phyloP scores from a whole-genome alignment of 2,329 filamentous ascomycete species.

The Alternaria arborescens region DNA sequence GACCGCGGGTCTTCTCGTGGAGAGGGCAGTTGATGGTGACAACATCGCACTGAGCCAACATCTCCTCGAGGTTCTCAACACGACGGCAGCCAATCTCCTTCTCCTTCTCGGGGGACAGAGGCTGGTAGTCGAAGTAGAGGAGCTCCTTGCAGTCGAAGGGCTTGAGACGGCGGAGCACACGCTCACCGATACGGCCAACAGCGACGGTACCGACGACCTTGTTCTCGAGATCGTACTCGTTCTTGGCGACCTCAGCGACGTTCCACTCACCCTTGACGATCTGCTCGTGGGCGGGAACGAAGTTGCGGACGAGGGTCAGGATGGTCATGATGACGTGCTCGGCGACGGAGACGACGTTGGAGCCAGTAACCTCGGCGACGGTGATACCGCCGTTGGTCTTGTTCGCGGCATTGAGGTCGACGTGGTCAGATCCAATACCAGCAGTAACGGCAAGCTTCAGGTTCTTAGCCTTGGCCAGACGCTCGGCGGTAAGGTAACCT shows the following conservation, averaged over 20 bases:
- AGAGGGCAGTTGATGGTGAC: slow-evolving; percentile 99
- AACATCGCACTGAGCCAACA: slow-evolving; percentile 92
- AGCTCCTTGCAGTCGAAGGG: slow-evolving; percentile 99
- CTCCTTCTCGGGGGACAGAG: slow-evolving; percentile 83
- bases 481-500: slow-evolving; percentile 95
- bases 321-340: slow-evolving; percentile 99
- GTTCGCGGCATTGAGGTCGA: slow-evolving; percentile 97
- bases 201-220: slow-evolving; percentile 98
- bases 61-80: slow-evolving; percentile 88
- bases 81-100: slow-evolving; percentile 94
- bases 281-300: slow-evolving; percentile 95
- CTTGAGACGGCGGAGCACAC: slow-evolving; percentile 94
- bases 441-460: slow-evolving; percentile 97
- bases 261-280: slow-evolving; percentile 91
- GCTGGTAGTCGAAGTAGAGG: slow-evolving; percentile 99
- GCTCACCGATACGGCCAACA: slow-evolving; percentile 97
- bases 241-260: slow-evolving; percentile 94
- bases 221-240: slow-evolving; percentile 96
- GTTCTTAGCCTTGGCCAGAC: slow-evolving; percentile 97
- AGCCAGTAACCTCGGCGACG: slow-evolving; percentile 96
- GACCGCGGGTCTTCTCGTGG: slow-evolving; percentile 94
- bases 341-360: slow-evolving; percentile 97
- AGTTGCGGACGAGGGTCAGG: slow-evolving; percentile 94
- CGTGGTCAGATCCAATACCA: slow-evolving; percentile 97
- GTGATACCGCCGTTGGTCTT: slow-evolving; percentile 97